A percentile compares a stretch with the other conserved stretches of the same genome.
Conservation (phyloP, 1,139 yeast genomes). For the Blastobotrys aristatus region DNA sequence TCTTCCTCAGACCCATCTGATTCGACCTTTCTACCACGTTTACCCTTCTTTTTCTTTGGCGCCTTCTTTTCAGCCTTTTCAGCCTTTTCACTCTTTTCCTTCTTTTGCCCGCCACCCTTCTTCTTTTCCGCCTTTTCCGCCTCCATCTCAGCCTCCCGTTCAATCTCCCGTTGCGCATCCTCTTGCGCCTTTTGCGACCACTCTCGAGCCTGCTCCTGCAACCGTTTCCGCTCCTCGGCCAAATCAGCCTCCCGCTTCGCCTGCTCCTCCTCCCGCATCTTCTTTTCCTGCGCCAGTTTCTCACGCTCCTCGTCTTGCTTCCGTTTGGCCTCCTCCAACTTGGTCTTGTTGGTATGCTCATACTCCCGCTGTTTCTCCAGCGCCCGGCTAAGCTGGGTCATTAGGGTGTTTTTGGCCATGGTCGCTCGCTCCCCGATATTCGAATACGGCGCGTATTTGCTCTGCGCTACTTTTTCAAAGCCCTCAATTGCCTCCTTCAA, state of each 20-base stretch:
- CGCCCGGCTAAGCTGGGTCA: slow-evolving; percentile 64
- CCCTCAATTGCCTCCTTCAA: slow-evolving; percentile 59
- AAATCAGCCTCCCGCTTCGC: slow-evolving; percentile 70
- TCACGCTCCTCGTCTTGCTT: slow-evolving; percentile 55
- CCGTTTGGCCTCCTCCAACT: slow-evolving; percentile 68
- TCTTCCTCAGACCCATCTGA: slow-evolving; percentile 17
- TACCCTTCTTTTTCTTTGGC: slow-evolving; percentile 11
- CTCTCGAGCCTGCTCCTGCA: slow-evolving; percentile 78
- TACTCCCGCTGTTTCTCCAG: slow-evolving; percentile 68
- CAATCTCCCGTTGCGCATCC: slow-evolving; percentile 26
- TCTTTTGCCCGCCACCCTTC: slow-evolving; percentile 2
- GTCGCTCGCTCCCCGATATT: slow-evolving; percentile 82
- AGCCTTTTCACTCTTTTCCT: slow-evolving; percentile 17
- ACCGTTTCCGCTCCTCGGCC: slow-evolving; percentile 72
- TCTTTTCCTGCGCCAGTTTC: slow-evolving; percentile 37
- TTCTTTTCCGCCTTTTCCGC: slow-evolving; percentile 24
- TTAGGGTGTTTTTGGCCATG: slow-evolving; percentile 73
- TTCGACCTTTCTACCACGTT: no score
- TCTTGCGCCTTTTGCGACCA: slow-evolving; percentile 54
- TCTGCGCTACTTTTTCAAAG: slow-evolving; percentile 57
- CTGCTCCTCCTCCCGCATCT: slow-evolving; percentile 33
- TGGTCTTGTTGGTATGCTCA: slow-evolving; percentile 53
- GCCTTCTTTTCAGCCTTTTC: slow-evolving; percentile 19
- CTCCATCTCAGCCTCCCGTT: slow-evolving; percentile 34
- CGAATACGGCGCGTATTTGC: slow-evolving; percentile 65